These are phyloP conservation scores for Geranium rotundifolium DNA, from an alignment of 345 rosid species.

Conservation along the genomic window DNA sequence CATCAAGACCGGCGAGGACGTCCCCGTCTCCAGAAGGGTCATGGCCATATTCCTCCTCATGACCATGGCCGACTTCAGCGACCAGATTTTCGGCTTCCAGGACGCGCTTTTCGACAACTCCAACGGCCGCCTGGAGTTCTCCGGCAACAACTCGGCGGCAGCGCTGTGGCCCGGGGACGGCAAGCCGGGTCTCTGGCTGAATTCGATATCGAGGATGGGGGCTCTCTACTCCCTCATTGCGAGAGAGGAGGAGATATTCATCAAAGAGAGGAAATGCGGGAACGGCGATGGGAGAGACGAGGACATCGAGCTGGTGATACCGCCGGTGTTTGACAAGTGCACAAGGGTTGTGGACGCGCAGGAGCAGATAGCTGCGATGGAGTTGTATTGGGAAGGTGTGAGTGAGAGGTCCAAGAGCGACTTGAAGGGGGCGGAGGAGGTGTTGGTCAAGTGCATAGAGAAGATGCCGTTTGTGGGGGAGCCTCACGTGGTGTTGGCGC, in stretches of 20 bases:
- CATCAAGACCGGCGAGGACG: slow-evolving; percentile 69
- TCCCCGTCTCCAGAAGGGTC: slow-evolving; percentile 51
- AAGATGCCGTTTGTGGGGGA: slow-evolving; percentile 78
- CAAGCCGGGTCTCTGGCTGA: slow-evolving; percentile 86
- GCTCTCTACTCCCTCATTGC: slow-evolving; percentile 50
- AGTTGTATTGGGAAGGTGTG: slow-evolving; percentile 73
- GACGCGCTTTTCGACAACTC: slow-evolving; percentile 51
- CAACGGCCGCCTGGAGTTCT: slow-evolving; percentile 56
- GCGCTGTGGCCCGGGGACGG: slow-evolving; percentile 90
- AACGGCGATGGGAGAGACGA: slow-evolving; percentile 44
- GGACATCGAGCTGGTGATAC: slow-evolving; percentile 57
- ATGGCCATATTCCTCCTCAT: slow-evolving; percentile 57
- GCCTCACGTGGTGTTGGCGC: slow-evolving; percentile 64
- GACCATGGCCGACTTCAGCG: slow-evolving; percentile 95
- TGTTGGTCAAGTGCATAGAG: slow-evolving; percentile 33
- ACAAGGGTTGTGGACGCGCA: slow-evolving; percentile 36
- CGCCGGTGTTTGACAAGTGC: slow-evolving; percentile 67
- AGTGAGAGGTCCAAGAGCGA: slow-evolving; percentile 34
- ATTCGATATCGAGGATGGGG: slow-evolving; percentile 67
- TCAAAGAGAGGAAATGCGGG: slow-evolving; percentile 34
- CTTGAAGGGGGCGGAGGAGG: slow-evolving; percentile 41
- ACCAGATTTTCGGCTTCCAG: slow-evolving; percentile 69
- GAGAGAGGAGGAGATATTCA: slow-evolving; percentile 68
- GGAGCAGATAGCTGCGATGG: slow-evolving; percentile 54
- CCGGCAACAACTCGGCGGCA: slow-evolving; percentile 31